Evolutionary conservation across 768 basidiomycete genomes (phyloP), one percentile per base, ranked within the genome.

Genomic region (Rhodotorula taiwanensis): DNA sequence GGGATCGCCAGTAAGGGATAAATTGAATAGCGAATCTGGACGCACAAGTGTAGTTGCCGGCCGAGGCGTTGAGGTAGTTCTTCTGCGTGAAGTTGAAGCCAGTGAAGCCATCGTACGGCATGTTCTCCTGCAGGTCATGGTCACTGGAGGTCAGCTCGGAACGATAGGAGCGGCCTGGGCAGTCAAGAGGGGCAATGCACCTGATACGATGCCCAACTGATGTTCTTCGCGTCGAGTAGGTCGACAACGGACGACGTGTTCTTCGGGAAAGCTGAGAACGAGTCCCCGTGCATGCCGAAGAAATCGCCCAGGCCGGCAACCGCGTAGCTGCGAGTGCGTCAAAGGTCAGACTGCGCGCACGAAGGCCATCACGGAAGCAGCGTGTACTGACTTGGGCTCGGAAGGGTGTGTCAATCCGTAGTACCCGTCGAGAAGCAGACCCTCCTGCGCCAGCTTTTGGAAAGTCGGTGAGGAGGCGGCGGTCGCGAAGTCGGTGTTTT

Each of bases 181-280:
- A 20, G 41, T 11, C 13, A 20, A 41, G 41, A 11, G 41, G 20
- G 41, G 41, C 20, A 20, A 41, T 41, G 20, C 41, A 20, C 41
- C 41, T 68, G 66, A 41, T 55, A 86, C 23, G 80, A 76, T 0
- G 79, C 80, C 84, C 85, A 86, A 10, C 81, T 81, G 45, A 86
- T 78, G 48, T 75, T 77, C 67, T 82, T 80, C 23, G 77, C 75
- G 30, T 85, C 84, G 34, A 86, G 75, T 23, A 86, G 76, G 66
- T 86, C 85, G 30, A 83, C 80, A 47, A 85, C 67, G 20, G 80
- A 83, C 6, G 83, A 82, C 13, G 83, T 75, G 69, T 83, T 84
- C 33, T 64, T 70, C 0, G 80, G 79, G 39, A 83, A 60, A 7
- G 43, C 43, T 10, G 11, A 44, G 43, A 11, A 44, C 20, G 9